A percentile compares a stretch with the other conserved stretches of the same genome.
phyloP scores from a whole-genome alignment of 2,329 filamentous ascomycete species.

The Exophiala oligosperma region DNA sequence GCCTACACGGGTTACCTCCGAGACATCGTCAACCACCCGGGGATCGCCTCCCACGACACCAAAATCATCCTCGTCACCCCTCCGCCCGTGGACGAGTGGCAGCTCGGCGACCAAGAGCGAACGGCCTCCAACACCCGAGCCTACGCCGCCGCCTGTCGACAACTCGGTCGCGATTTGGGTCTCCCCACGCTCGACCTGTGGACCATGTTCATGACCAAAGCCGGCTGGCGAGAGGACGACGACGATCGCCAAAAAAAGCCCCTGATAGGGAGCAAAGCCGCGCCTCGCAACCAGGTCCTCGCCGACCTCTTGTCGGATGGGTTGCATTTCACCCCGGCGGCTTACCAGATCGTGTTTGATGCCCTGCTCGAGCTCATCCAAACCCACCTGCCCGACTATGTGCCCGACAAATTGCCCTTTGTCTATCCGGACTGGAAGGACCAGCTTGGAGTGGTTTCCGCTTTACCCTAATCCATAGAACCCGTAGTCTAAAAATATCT shows the following conservation, averaged over 20 bases:
- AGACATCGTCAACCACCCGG: slow-evolving; percentile 70
- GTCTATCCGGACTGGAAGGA: slow-evolving; percentile 54
- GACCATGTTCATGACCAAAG: slow-evolving; percentile 70
- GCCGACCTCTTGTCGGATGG: slow-evolving; percentile 38
- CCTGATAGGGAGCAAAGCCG: slow-evolving; percentile 58
- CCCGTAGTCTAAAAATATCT: background rate
- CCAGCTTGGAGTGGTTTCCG: slow-evolving; percentile 7
- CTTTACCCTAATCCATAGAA: no score
- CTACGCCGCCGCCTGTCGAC: slow-evolving; percentile 66
- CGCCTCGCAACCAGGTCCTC: slow-evolving; percentile 55
- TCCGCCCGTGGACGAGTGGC: slow-evolving; percentile 78
- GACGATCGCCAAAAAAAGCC: slow-evolving; percentile 33
- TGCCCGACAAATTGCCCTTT: slow-evolving; percentile 52
- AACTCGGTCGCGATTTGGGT: slow-evolving; percentile 56
- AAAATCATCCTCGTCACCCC: slow-evolving; percentile 76
- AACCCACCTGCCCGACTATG: slow-evolving; percentile 55
- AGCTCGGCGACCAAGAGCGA: slow-evolving; percentile 54
- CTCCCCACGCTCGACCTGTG: slow-evolving; percentile 77
- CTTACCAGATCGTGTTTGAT: slow-evolving; percentile 57
- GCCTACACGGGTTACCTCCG: slow-evolving; percentile 72
- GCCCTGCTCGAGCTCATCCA: slow-evolving; percentile 55
- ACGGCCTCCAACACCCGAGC: slow-evolving; percentile 62
- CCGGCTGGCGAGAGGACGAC: slow-evolving; percentile 51
- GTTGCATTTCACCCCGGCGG: slow-evolving; percentile 58
- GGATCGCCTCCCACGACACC: slow-evolving; percentile 68